Percentiles rank a stretch among this genome's conserved stretches.
Conservation (phyloP, 345 rosid species). For the Atalantia buxifolia region DNA sequence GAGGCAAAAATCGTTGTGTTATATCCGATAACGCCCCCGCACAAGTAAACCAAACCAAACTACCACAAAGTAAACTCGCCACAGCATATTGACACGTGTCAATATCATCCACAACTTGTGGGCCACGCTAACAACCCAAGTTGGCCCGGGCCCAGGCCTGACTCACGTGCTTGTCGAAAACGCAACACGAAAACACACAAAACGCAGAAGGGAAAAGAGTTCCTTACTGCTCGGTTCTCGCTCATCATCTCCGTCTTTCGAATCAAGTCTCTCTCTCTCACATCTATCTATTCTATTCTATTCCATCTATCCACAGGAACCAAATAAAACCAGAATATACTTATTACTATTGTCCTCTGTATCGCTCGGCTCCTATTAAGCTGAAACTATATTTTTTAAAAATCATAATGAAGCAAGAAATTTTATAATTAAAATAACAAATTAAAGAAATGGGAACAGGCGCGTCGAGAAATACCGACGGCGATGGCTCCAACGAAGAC, state of each 20-base stretch:
- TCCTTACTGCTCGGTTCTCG: too few relatives aligned
- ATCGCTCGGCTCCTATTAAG: neutral
- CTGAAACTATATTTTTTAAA: neutral
- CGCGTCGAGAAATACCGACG: constrained; percentile 62
- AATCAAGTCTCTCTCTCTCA: neutral
- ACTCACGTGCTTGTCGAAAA: neutral
- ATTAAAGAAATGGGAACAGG: constrained; percentile 63
- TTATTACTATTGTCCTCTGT: neutral
- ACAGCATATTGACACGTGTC: neutral
- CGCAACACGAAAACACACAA: neutral
- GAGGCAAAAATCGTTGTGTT: too few relatives aligned
- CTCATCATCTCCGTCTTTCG: constrained; percentile 5
- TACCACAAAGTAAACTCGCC: neutral
- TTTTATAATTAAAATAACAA: neutral
- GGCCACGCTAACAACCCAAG: neutral
- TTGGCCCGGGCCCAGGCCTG: neutral
- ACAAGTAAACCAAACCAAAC: too few relatives aligned
- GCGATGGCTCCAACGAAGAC: constrained; percentile 38
- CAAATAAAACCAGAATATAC: too few relatives aligned
- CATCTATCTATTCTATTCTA: too few relatives aligned
- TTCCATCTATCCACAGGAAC: too few relatives aligned
- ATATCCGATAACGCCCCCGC: too few relatives aligned
- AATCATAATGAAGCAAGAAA: neutral
- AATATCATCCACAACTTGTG: neutral
- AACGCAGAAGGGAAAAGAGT: neutral